Evolutionary conservation across 371 early-diverging fungal species (phyloP).

Genomic region (Mucor ambiguus): DNA sequence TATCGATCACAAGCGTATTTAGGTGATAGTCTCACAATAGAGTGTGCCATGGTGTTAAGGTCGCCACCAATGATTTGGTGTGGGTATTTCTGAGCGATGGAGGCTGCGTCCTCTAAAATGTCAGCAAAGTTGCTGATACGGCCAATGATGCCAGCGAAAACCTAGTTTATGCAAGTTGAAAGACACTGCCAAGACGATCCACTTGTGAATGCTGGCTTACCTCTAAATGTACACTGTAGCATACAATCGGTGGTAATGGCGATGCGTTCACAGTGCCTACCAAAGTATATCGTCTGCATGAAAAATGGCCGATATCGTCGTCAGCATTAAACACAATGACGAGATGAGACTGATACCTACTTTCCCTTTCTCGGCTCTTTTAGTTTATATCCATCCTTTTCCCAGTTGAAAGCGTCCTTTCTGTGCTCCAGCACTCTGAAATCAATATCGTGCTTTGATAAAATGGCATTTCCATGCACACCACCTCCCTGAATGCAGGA

Average conservation of each 20-base stretch:
- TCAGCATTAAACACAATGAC: background rate
- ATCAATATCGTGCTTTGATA: conserved; percentile 66
- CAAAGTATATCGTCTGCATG: conserved; percentile 55
- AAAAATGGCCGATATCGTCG: too few relatives aligned
- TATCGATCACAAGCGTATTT: conserved; percentile 69
- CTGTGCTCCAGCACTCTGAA: conserved; percentile 67
- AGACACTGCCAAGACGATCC: background rate
- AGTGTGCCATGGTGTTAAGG: conserved; percentile 83
- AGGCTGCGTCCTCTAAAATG: conserved; percentile 62
- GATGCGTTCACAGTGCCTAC: conserved; percentile 54
- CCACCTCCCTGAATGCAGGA: conserved; percentile 68
- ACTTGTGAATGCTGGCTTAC: conserved; percentile 21
- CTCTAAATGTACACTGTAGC: conserved; percentile 81
- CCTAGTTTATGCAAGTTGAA: conserved; percentile 20
- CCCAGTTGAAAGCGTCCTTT: conserved; percentile 77
- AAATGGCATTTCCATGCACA: conserved; percentile 84
- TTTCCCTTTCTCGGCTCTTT: conserved; percentile 70
- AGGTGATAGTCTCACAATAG: conserved; percentile 73
- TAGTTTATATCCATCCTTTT: conserved; percentile 58
- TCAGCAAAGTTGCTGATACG: conserved; percentile 71
- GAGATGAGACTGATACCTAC: conserved; percentile 23
- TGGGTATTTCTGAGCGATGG: conserved; percentile 41
- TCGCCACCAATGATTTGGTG: conserved; percentile 80
- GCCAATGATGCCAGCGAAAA: conserved; percentile 73
- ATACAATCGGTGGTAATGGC: conserved; percentile 46